Evolutionary conservation across 805 yeast genomes (phyloP).

Genomic region (Zygosaccharomyces pseudorouxii): DNA sequence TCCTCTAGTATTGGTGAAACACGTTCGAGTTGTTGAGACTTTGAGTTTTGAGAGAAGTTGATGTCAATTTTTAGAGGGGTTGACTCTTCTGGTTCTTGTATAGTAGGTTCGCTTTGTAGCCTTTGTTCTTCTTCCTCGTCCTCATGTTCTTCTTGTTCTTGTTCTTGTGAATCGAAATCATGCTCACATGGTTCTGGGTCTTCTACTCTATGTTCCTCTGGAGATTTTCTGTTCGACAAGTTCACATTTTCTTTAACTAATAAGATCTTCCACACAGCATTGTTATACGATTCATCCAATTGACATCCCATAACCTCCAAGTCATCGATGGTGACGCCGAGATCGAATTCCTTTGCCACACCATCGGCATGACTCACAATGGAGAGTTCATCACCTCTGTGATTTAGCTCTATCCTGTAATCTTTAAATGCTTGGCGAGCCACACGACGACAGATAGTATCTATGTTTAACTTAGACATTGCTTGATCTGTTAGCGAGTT

Average conservation of each 20-base stretch:
- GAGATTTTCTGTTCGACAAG: neutral
- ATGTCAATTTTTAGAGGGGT: conserved; percentile 4
- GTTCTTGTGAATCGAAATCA: conserved; percentile 1
- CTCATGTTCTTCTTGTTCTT: conserved; percentile 2
- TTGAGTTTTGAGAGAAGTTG: neutral
- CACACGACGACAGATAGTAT: conserved; percentile 18
- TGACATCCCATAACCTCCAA: conserved; percentile 24
- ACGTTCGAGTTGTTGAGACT: neutral
- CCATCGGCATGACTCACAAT: conserved; percentile 22
- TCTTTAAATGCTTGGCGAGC: conserved; percentile 28
- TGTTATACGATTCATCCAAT: conserved; percentile 15
- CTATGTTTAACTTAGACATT: conserved; percentile 20
- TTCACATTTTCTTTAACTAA: conserved; percentile 5
- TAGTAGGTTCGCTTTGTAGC: too few species aligned
- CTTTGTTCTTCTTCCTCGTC: neutral
- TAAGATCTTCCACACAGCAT: conserved; percentile 19
- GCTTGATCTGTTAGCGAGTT: conserved; percentile 19
- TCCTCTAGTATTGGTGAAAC: conserved; percentile 30
- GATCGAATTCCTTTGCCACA: conserved; percentile 19
- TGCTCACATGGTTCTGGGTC: neutral
- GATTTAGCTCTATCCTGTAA: conserved; percentile 27
- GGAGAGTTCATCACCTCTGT: conserved; percentile 24
- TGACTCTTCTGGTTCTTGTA: neutral
- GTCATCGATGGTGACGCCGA: conserved; percentile 22
- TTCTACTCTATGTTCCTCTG: conserved; percentile 1